Evolutionary conservation across 768 basidiomycete species (phyloP).

Genomic region (Boletellus ananiceps): DNA sequence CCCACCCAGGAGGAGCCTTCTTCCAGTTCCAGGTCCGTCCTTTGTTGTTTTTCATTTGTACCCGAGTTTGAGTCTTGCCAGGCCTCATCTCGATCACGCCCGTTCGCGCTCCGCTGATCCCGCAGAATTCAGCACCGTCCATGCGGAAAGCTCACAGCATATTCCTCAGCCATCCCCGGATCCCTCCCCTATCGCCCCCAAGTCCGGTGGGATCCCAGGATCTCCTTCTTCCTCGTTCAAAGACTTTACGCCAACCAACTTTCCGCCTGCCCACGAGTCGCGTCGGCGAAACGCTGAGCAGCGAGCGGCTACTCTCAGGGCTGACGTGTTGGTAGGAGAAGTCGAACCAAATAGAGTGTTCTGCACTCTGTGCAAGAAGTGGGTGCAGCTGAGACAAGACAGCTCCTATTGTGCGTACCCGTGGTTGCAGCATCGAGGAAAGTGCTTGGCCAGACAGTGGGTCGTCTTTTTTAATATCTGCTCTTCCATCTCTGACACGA

Average conservation of each 20-base stretch:
- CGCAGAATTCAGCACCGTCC: conserved; percentile 10
- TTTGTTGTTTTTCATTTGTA: conserved; percentile 2
- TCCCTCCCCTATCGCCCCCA: conserved; percentile 2
- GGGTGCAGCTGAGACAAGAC: conserved; percentile 80
- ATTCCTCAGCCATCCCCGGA: conserved; percentile 9
- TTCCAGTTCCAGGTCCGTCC: conserved; percentile 21
- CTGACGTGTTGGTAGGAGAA: conserved; percentile 58
- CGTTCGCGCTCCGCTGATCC: conserved; percentile 32
- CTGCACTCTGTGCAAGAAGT: conserved; percentile 71
- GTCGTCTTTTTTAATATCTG: conserved; percentile 24
- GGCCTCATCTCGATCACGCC: conserved; percentile 16
- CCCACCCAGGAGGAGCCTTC: conserved; percentile 18
- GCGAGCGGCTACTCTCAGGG: conserved; percentile 64
- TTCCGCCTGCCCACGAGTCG: conserved; percentile 57
- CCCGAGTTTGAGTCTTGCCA: conserved; percentile 1
- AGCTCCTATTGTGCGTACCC: conserved; percentile 78
- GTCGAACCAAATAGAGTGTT: conserved; percentile 76
- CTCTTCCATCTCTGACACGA: conserved; percentile 8
- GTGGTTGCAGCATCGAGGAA: conserved; percentile 73
- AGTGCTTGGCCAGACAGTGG: conserved; percentile 70
- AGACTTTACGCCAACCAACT: conserved; percentile 55
- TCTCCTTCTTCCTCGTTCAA: conserved; percentile 44
- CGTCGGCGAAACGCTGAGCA: conserved; percentile 76
- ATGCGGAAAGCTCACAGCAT: conserved; percentile 24
- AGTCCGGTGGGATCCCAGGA: conserved; percentile 19